phyloP scores from a whole-genome alignment of 2,329 filamentous ascomycete genomes.

The Didymosphaeria variabile region DNA sequence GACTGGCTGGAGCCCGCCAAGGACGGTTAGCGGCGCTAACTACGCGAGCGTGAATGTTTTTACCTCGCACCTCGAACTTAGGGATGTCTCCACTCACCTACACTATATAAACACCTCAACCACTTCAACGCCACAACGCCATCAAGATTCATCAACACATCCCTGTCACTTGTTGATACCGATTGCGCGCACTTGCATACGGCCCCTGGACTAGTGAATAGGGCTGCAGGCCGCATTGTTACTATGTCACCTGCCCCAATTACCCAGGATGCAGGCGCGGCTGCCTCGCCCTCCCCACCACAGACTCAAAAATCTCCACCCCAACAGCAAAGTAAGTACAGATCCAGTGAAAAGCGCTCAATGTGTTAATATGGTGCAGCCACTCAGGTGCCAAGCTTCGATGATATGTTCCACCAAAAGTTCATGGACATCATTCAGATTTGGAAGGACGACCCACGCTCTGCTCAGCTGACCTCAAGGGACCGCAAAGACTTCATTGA shows the following conservation, averaged over 20 bases:
- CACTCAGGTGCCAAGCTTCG: slow-evolving; percentile 36
- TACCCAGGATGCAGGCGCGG: slow-evolving; percentile 25
- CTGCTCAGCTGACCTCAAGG: slow-evolving; percentile 38
- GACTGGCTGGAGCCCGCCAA: slow-evolving; percentile 40
- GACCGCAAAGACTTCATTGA: slow-evolving; percentile 48
- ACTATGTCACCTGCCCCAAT: slow-evolving; percentile 48
- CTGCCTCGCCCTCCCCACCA: slow-evolving; percentile 33
- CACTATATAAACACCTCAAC: slow-evolving; percentile 24
- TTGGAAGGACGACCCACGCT: slow-evolving; percentile 41
- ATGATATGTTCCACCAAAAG: slow-evolving; percentile 47
- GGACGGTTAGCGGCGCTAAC: slow-evolving; percentile 38
- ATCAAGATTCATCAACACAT: slow-evolving; percentile 36
- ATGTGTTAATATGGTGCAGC: slow-evolving; percentile 19
- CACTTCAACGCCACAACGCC: slow-evolving; percentile 29
- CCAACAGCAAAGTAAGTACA: slow-evolving; percentile 19
- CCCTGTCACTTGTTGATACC: slow-evolving; percentile 15
- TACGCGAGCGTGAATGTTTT: slow-evolving; percentile 53
- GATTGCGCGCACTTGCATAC: slow-evolving; percentile 16
- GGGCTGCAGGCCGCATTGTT: slow-evolving; percentile 35
- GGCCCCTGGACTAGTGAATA: slow-evolving; percentile 31
- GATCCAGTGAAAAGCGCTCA: slow-evolving; percentile 15
- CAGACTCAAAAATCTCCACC: slow-evolving; percentile 23
- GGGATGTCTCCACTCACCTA: slow-evolving; percentile 32
- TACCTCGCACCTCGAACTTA: slow-evolving; percentile 41
- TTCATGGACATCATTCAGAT: slow-evolving; percentile 46